These are phyloP conservation scores for Stemphylium vesicarium DNA, from an alignment of 2,329 filamentous ascomycete genomes.

Conservation along the genomic window DNA sequence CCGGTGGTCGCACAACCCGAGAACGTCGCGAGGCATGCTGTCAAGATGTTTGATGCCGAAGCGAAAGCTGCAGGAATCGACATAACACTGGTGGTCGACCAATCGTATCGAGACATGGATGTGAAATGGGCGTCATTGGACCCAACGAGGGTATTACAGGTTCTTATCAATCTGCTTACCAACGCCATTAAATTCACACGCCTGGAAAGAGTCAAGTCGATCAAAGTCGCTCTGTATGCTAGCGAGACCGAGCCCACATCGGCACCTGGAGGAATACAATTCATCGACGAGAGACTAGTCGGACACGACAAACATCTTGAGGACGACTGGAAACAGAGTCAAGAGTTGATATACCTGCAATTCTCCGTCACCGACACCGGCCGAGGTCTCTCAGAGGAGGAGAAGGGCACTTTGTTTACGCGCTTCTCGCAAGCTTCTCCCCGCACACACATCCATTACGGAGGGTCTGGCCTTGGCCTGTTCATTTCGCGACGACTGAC, in stretches of 20 bases:
- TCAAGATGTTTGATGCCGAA: constrained; percentile 50
- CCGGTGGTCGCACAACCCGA: constrained; percentile 49
- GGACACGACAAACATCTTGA: constrained; percentile 28
- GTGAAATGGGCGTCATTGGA: constrained; percentile 52
- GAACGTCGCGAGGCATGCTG: constrained; percentile 38
- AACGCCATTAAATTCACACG: constrained; percentile 56
- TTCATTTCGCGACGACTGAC: constrained; percentile 43
- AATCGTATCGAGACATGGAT: constrained; percentile 45
- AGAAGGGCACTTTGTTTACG: constrained; percentile 41
- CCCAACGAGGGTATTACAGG: constrained; percentile 49
- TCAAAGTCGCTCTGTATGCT: constrained; percentile 49
- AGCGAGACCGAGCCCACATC: constrained; percentile 37
- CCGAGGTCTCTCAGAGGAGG: constrained; percentile 47
- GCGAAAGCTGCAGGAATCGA: constrained; percentile 39
- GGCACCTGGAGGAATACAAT: constrained; percentile 35
- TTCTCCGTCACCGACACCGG: constrained; percentile 50
- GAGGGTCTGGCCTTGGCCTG: constrained; percentile 45
- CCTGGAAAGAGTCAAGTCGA: constrained; percentile 32
- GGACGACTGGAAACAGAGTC: constrained; percentile 44
- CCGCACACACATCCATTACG: constrained; percentile 48
- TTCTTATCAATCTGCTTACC: constrained; percentile 50
- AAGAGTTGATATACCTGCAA: constrained; percentile 39
- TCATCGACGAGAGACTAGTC: constrained; percentile 34
- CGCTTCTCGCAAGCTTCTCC: constrained; percentile 43
- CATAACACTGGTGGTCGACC: constrained; percentile 39